phyloP scores from a whole-genome alignment of 768 basidiomycete genomes.

The Xerocomellus intermedius region DNA sequence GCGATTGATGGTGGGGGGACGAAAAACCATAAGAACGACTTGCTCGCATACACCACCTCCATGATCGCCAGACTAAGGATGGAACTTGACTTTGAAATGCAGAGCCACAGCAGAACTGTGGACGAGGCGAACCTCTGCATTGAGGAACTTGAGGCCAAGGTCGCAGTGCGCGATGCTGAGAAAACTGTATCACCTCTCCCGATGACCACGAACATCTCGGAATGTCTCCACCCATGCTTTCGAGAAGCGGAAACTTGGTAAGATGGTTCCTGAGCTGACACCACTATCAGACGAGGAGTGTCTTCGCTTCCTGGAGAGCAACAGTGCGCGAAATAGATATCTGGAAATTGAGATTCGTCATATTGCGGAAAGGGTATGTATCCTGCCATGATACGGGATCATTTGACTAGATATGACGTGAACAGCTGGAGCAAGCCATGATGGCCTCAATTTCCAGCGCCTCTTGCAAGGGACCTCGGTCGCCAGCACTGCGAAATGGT shows the following conservation, averaged over 20 bases:
- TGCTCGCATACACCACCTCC: conserved; percentile 42
- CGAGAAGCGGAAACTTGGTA: neutral
- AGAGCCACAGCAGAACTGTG: conserved; percentile 40
- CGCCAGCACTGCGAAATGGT: neutral
- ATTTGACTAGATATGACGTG: neutral
- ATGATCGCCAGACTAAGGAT: conserved; percentile 43
- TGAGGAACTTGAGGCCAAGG: conserved; percentile 47
- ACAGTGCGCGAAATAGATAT: conserved; percentile 39
- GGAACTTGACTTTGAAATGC: conserved; percentile 45
- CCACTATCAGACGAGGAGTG: conserved; percentile 39
- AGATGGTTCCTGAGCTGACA: conserved; percentile 13
- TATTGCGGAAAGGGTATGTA: conserved; percentile 37
- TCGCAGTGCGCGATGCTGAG: conserved; percentile 60
- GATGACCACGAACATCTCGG: neutral
- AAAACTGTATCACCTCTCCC: conserved; percentile 29
- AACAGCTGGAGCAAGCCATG: conserved; percentile 25
- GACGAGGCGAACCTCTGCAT: conserved; percentile 42
- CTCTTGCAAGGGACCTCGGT: neutral
- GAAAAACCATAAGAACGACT: conserved; percentile 22
- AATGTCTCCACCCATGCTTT: neutral
- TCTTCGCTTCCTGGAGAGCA: conserved; percentile 39
- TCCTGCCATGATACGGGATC: neutral
- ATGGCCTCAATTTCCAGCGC: conserved; percentile 2
- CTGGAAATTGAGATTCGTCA: conserved; percentile 45
- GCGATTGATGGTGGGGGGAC: neutral